A percentile compares a stretch with the other conserved stretches of the same genome.
phyloP scores from a whole-genome alignment of 768 basidiomycete species.

The Clitopilus passeckerianus region DNA sequence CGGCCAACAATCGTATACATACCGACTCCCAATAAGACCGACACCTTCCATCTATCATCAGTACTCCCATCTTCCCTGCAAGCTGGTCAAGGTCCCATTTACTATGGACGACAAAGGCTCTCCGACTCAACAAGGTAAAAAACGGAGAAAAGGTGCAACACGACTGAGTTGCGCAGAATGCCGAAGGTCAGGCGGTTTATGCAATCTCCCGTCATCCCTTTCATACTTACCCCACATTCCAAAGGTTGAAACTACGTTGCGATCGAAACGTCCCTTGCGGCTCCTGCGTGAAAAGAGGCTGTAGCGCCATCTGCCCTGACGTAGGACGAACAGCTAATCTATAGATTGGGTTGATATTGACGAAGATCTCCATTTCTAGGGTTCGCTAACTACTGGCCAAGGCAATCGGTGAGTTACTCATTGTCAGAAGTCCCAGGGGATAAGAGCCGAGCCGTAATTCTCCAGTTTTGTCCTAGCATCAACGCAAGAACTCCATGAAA shows the following conservation, averaged over 20 bases:
- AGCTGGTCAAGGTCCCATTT: background rate
- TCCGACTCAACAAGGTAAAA: constrained; percentile 29
- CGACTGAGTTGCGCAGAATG: constrained; percentile 80
- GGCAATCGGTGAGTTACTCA: constrained; percentile 57
- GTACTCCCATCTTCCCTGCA: background rate
- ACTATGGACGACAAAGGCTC: background rate
- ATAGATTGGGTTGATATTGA: background rate
- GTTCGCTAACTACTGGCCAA: constrained; percentile 76
- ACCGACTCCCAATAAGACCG: background rate
- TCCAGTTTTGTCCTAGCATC: constrained; percentile 73
- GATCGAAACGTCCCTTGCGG: constrained; percentile 75
- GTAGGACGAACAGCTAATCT: constrained; percentile 30
- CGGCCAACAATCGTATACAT: background rate
- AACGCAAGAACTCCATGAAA: constrained; percentile 78
- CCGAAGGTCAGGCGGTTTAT: constrained; percentile 43
- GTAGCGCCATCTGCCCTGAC: constrained; percentile 80
- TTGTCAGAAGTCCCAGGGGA: background rate
- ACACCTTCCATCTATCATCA: background rate
- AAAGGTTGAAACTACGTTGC: constrained; percentile 65
- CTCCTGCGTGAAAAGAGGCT: constrained; percentile 77
- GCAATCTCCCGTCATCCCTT: constrained; percentile 1
- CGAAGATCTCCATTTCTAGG: constrained; percentile 26
- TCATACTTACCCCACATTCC: constrained; percentile 3
- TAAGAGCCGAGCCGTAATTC: constrained; percentile 1
- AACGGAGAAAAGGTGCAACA: constrained; percentile 67